Evolutionary conservation across 2,329 filamentous ascomycete genomes (phyloP), one percentile per base, ranked within the genome.

Genomic region (Westerdykella aurantiaca): DNA sequence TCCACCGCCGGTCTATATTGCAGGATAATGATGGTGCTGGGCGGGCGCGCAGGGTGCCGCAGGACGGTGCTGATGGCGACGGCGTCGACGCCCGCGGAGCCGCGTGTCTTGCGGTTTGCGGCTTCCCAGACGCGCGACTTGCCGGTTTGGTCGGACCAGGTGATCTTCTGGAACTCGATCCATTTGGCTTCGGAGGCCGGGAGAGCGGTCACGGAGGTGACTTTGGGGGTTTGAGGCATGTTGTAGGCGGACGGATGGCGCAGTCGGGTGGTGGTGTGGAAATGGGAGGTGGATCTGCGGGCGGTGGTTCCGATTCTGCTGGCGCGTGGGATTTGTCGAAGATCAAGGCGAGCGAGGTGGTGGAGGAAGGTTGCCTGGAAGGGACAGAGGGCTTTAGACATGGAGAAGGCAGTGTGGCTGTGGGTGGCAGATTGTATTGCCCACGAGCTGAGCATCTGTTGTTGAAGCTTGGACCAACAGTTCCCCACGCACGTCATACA

Each of bases 1-100:
- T 79, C 72, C 33, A 80, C 72, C 0, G 79, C 78, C 0, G 80
- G 79, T 4, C 80, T 73, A 59, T 80, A 82, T 55, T 83, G 76
- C 46, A 80, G 72, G 48, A 80, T 75, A 39, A 81, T 70, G 39
- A 81, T 69, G 11, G 78, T 77, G 31, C 70, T 72, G 1, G 72
- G 63, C 4, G 72, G 70, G 34, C 64, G 64, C 10, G 57, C 63
- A 0, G 74, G 72, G 50, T 76, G 73, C 21, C 71, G 68, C 39
- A 77, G 67, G 29, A 80, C 78, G 34, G 72, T 71, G 25, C 79
- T 68, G 43, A 80, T 78, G 21, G 78, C 77, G 13, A 82, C 77
- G 22, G 79, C 79, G 43, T 81, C 80, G 7, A 82, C 73, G 38
- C 78, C 78, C 35, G 76, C 73, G 34, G 75, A 72, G 11, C 72